A percentile compares a stretch with the other conserved stretches of the same genome.
Conservation (phyloP, 2,329 filamentous ascomycete species). For the Xylaria polymorpha region DNA sequence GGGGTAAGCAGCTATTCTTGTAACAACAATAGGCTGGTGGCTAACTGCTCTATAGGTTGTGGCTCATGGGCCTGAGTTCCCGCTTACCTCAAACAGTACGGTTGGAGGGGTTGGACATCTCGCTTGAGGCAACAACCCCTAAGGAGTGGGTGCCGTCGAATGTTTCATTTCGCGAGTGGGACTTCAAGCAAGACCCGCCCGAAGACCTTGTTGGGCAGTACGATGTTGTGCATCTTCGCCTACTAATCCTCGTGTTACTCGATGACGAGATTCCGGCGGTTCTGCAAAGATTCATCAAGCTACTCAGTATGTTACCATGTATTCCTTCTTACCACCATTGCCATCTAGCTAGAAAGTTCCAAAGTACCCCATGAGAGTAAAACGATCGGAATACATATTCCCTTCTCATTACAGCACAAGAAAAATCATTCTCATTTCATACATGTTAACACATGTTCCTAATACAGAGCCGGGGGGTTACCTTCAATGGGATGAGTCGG, state of each 20-base stretch:
- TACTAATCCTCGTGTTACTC: conserved; percentile 38
- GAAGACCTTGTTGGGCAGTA: conserved; percentile 39
- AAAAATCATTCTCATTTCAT: background rate
- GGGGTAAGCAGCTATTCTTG: conserved; percentile 7
- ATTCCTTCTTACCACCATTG: too few species aligned
- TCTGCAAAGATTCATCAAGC: conserved; percentile 32
- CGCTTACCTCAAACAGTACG: background rate
- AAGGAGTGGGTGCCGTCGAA: conserved; percentile 34
- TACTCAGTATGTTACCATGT: conserved; percentile 39
- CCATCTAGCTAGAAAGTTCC: too few species aligned
- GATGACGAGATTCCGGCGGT: conserved; percentile 33
- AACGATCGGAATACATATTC: too few species aligned
- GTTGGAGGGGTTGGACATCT: conserved; percentile 44
- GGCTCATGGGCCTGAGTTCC: conserved; percentile 10
- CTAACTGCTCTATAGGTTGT: background rate
- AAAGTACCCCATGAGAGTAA: too few species aligned
- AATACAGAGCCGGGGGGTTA: conserved; percentile 40
- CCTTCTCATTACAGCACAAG: too few species aligned
- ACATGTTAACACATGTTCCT: background rate
- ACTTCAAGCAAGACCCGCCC: conserved; percentile 36
- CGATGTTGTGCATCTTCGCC: conserved; percentile 43
- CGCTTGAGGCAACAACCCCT: conserved; percentile 41
- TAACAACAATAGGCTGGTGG: too few species aligned
- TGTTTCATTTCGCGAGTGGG: conserved; percentile 36
- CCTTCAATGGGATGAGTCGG: conserved; percentile 39